Evolutionary conservation across 345 rosid genomes (phyloP).

Genomic region (Hypericum perforatum): DNA sequence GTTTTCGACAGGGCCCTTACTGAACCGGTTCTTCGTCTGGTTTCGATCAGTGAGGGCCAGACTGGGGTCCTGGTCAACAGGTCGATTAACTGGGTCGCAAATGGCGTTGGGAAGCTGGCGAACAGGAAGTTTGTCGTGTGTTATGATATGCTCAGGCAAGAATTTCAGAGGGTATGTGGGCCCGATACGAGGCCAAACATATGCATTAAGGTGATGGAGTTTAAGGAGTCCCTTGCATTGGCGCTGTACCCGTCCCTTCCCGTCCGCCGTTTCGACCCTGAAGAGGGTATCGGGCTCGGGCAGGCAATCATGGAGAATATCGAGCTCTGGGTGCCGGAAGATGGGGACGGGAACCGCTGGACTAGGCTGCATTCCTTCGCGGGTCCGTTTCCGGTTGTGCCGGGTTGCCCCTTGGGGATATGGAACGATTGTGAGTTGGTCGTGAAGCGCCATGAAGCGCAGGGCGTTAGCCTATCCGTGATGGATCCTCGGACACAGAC

Average conservation of each 20-base stretch:
- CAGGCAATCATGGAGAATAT: conserved; percentile 4
- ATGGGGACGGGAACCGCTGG: conserved; percentile 9
- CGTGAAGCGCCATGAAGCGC: conserved; percentile 6
- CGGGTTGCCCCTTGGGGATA: conserved; percentile 15
- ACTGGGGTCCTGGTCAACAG: conserved; percentile 6
- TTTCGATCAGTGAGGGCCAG: conserved; percentile 6
- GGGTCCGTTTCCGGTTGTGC: neutral
- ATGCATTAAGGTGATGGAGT: conserved; percentile 13
- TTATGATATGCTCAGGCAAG: conserved; percentile 21
- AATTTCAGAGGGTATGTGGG: conserved; percentile 1
- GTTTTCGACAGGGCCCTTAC: conserved; percentile 7
- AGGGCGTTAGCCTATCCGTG: neutral
- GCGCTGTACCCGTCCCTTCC: conserved; percentile 10
- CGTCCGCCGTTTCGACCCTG: conserved; percentile 5
- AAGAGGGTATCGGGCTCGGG: neutral
- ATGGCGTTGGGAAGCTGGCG: conserved; percentile 2
- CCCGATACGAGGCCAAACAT: conserved; percentile 2
- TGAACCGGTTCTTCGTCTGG: neutral
- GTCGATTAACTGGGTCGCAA: conserved; percentile 16
- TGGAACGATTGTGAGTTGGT: conserved; percentile 18
- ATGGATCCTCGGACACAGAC: conserved; percentile 1
- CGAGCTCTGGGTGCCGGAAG: conserved; percentile 19
- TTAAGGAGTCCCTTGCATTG: conserved; percentile 19
- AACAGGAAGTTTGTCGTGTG: conserved; percentile 13
- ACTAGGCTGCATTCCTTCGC: neutral